These are phyloP conservation scores for Grigorovia jiainica DNA, from an alignment of 805 yeast species.

Conservation along the genomic window DNA sequence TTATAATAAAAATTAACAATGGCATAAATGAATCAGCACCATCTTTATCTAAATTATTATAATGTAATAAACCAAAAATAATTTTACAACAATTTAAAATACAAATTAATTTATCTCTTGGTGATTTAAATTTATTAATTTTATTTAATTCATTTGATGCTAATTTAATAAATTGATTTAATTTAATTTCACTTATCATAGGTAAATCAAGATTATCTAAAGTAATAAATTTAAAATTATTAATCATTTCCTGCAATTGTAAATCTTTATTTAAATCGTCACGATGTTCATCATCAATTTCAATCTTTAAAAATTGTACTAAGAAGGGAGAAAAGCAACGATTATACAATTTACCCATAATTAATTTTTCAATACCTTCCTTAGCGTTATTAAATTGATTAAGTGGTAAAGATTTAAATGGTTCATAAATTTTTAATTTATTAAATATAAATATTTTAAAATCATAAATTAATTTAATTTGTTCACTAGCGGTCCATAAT, in stretches of 20 bases:
- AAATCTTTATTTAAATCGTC: conserved; percentile 58
- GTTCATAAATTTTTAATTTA: conserved; percentile 54
- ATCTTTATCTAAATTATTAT: conserved; percentile 54
- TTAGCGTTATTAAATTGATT: conserved; percentile 58
- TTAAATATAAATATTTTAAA: conserved; percentile 64
- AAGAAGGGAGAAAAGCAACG: conserved; percentile 69
- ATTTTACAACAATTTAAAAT: conserved; percentile 87
- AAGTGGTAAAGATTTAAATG: conserved; percentile 59
- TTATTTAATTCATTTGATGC: conserved; percentile 70
- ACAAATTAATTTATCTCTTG: conserved; percentile 89
- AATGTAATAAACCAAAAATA: conserved; percentile 76
- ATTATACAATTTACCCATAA: conserved; percentile 77
- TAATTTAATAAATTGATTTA: conserved; percentile 47
- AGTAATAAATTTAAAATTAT: conserved; percentile 61
- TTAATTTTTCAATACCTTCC: conserved; percentile 87
- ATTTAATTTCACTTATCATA: conserved; percentile 11
- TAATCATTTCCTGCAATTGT: conserved; percentile 40
- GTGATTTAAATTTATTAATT: conserved; percentile 78
- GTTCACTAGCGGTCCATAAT: conserved; percentile 68
- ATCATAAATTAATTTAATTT: conserved; percentile 64
- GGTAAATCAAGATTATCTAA: conserved; percentile 63
- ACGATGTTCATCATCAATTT: conserved; percentile 45
- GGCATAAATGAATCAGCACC: conserved; percentile 97
- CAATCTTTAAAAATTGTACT: conserved; percentile 10
- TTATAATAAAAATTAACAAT: conserved; percentile 63